A percentile compares a stretch with the other conserved stretches of the same genome.
phyloP scores from a whole-genome alignment of 371 early-diverging fungal genomes.

The Syncephalastrum sp. region DNA sequence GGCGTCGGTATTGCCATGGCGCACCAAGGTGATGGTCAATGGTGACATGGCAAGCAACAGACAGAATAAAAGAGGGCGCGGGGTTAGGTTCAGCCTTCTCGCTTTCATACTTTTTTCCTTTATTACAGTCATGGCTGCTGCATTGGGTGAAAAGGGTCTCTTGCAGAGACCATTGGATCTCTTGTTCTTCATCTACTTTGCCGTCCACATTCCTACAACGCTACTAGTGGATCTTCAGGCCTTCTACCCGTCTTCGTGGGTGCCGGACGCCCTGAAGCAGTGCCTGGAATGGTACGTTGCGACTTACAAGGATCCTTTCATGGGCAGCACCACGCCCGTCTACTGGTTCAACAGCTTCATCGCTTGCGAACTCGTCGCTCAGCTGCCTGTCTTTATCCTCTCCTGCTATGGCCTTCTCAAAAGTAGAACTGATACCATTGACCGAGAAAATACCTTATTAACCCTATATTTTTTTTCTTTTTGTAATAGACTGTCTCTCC shows the following conservation, averaged over 20 bases:
- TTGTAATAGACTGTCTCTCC: slow-evolving; percentile 19
- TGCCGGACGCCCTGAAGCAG: slow-evolving; percentile 39
- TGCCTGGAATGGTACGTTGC: slow-evolving; percentile 35
- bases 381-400: slow-evolving; percentile 67
- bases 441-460: slow-evolving; percentile 1
- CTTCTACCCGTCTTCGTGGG: slow-evolving; percentile 35
- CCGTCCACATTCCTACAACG: slow-evolving; percentile 60
- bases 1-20: slow-evolving; percentile 50
- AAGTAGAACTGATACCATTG: slow-evolving; percentile 21
- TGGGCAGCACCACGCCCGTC: slow-evolving; percentile 31
- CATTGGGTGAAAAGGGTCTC: slow-evolving; percentile 2
- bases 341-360: slow-evolving; percentile 61
- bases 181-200: slow-evolving; percentile 57
- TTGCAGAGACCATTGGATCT: slow-evolving; percentile 44
- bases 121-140: no score
- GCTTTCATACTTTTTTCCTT: no score
- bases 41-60: slow-evolving; percentile 4
- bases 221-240: slow-evolving; percentile 50
- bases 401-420: slow-evolving; percentile 50
- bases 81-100: neutral
- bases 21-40: slow-evolving; percentile 32
- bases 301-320: slow-evolving; percentile 59
- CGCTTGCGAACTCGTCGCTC: slow-evolving; percentile 55
- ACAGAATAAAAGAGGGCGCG: neutral
- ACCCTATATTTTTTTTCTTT: neutral